Base-by-base conservation (phyloP, 2,329 filamentous ascomycete species). In the Trichoderma hamatum region DNA sequence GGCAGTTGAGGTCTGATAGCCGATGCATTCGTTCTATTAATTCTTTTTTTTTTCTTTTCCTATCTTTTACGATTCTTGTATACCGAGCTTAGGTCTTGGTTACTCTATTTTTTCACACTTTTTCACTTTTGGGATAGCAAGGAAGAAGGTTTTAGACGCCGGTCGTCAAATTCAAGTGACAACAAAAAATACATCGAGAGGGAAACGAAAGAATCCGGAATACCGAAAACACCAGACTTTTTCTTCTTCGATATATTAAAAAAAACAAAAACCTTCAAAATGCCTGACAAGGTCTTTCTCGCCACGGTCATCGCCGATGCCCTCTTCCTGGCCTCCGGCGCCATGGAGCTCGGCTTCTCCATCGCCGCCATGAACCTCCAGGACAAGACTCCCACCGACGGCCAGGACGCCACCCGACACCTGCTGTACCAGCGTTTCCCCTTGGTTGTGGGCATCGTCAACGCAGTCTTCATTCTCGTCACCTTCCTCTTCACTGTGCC, bases 401-500 rank as follows among this genome's bases (percentile, higher is more conserved):
- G 86, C 67, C 74, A 78, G 67, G 79, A 85, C 68, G 85, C 84
- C 32, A 84, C 84, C 34, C 81, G 83, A 68, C 81, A 86, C 71
- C 77, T 88, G 52, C 76, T 88, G 26, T 86, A 87, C 76, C 81
- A 83, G 72, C 76, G 78, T 34, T 87, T 88, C 68, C 86, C 86
- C 11, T 78, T 89, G 62, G 82, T 82, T 86, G 91, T 89, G 64
- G 90, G 89, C 70, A 88, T 94, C 72, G 89, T 85, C 76, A 94
- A 94, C 78, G 87, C 89, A 71, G 84, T 89, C 74, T 83, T 94
- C 75, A 86, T 94, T 77, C 89, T 95, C 78, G 76, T 88, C 74
- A 89, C 90, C 28, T 93, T 93, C 79, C 74, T 90, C 67, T 77
- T 89, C 70, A 91, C 90, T 7, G 80, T 96, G 19, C 91, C 91